Evolutionary conservation across 2,329 filamentous ascomycete genomes (phyloP), one percentile per base, ranked within the genome.

Genomic region (Pseudogymnoascus sp.): DNA sequence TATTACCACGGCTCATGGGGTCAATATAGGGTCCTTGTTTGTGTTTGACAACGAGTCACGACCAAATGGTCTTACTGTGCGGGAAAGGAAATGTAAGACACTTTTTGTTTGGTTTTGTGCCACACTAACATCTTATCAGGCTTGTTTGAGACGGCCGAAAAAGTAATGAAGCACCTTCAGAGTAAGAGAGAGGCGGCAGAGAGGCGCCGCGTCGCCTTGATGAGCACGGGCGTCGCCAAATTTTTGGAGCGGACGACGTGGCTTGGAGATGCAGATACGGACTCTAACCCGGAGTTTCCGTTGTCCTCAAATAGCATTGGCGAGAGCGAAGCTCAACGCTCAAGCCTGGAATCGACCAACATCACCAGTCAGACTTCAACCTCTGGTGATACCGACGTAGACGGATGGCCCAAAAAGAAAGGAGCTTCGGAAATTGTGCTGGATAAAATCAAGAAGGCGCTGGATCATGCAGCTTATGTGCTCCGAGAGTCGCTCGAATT

Each of bases 41-140:
- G 15, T 70, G 15, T 68, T 70, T 58, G 67, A 68, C 62, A 61
- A 68, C 35, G 75, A 75, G n/a, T 78, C 81, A 0, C 79, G 82
- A 6, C 59, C 59, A 25, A 66, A 79, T 58, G 82, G 80, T 0
- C 69, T 88, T 12, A 73, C 75, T 5, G 64, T 72, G 0, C 74
- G 76, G 8, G 78, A 84, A 58, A 66, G 61, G 36, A 67, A 65
- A 61, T 67, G 67, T 68, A 31, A 55, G 48, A 55, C 48, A 33
- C 29, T 21, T 18, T 33, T 21, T n/a, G 66, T 64, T 33, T 5
- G 6, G 12, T 42, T 39, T 13, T 52, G 27, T 45, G 18, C 52
- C 58, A 27, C 37, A 25, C n/a, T 35, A 6, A 37, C 27, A 45
- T 36, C 21, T 10, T 18, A 25, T 27, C 27, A 69, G 67, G 65